Conservation (phyloP, 768 basidiomycete genomes). For the Lyophyllum atratum region DNA sequence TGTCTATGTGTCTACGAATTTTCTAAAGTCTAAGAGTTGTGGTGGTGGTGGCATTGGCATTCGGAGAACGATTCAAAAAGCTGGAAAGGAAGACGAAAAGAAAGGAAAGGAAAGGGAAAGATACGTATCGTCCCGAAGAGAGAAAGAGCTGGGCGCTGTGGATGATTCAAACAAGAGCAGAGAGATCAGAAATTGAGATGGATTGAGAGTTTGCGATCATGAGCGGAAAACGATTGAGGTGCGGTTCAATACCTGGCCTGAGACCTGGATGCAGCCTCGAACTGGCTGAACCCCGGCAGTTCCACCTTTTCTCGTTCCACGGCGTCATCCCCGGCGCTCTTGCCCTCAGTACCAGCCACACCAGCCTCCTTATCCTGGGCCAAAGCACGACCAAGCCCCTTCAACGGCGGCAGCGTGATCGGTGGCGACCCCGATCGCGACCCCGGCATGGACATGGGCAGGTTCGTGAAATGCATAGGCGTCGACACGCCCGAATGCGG, state of each 20-base stretch:
- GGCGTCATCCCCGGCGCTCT: constrained; percentile 12
- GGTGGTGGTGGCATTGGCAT: neutral
- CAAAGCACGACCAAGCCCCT: constrained; percentile 27
- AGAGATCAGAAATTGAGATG: neutral
- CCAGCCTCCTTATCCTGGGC: constrained; percentile 2
- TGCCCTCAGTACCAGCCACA: constrained; percentile 1
- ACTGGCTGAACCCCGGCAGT: constrained; percentile 64
- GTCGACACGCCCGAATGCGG: constrained; percentile 25
- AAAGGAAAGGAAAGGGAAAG: constrained; percentile 21
- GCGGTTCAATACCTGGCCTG: constrained; percentile 17
- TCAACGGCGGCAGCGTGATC: constrained; percentile 71
- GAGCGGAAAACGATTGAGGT: neutral
- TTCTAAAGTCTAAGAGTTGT: constrained; percentile 1
- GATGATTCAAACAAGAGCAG: neutral
- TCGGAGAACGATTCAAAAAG: neutral
- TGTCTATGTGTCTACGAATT: neutral
- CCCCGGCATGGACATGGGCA: constrained; percentile 46
- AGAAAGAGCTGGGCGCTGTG: neutral
- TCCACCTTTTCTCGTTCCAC: constrained; percentile 40
- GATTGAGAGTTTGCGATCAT: neutral
- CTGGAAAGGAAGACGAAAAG: neutral
- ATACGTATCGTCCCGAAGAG: neutral
- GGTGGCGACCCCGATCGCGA: constrained; percentile 72
- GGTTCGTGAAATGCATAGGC: constrained; percentile 18
- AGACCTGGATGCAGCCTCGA: constrained; percentile 53